Evolutionary conservation across 345 rosid species (phyloP).

Genomic region (Euphorbia tirucalli): DNA sequence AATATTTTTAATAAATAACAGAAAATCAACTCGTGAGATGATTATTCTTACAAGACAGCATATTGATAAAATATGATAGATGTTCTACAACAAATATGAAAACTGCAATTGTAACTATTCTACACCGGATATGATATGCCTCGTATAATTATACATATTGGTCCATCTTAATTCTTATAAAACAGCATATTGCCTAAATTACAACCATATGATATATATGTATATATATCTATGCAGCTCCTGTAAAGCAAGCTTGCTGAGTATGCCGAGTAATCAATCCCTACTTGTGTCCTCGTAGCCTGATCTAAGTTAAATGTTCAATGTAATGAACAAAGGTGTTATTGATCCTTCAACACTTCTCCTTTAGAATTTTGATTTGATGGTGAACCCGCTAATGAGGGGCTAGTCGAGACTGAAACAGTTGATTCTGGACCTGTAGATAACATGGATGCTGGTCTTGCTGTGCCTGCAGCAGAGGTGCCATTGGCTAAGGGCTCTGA

Average conservation of each 20-base stretch:
- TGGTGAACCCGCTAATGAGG: constrained; percentile 24
- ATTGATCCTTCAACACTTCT: constrained; percentile 21
- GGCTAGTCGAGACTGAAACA: constrained; percentile 16
- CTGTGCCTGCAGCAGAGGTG: constrained; percentile 27
- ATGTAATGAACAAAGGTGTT: constrained; percentile 6
- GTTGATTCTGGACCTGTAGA: constrained; percentile 21
- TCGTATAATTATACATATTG: not conserved
- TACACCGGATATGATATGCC: not conserved
- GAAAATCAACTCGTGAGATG: no score
- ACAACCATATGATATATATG: constrained; percentile 5
- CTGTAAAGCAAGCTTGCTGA: not conserved
- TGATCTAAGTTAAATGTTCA: constrained; percentile 9
- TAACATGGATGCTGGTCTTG: constrained; percentile 23
- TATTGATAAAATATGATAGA: no score
- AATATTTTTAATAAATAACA: no score
- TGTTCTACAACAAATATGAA: not conserved
- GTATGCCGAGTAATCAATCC: constrained; percentile 11
- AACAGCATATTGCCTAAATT: not conserved
- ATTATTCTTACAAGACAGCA: no score
- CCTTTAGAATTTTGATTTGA: constrained; percentile 12
- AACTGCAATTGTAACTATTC: not conserved
- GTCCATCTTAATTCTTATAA: not conserved
- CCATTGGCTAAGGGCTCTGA: constrained; percentile 33
- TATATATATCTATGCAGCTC: not conserved
- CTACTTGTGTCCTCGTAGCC: constrained; percentile 1